Evolutionary conservation across 192 early-diverging fungal genomes (phyloP).

Genomic region (Coemansia sp.): DNA sequence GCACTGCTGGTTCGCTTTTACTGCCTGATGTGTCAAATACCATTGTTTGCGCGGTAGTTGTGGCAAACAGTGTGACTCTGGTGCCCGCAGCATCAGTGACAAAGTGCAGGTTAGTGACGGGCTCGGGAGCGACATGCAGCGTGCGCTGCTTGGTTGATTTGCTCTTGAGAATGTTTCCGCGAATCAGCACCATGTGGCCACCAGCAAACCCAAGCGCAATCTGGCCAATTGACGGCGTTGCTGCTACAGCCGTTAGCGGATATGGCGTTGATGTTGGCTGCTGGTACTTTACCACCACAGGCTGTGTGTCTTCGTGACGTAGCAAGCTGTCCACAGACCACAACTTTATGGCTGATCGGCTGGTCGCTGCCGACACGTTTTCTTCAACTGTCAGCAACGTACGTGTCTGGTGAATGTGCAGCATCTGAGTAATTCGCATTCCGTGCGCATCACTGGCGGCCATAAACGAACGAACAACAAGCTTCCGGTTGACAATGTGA

Average conservation of each 20-base stretch:
- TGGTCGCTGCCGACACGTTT: conserved; percentile 28
- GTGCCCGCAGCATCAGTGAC: conserved; percentile 21
- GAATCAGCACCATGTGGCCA: conserved; percentile 81
- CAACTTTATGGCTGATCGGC: conserved; percentile 40
- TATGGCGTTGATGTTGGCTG: conserved; percentile 39
- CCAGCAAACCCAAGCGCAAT: conserved; percentile 91
- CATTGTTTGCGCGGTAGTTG: conserved; percentile 39
- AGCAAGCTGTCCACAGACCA: conserved; percentile 51
- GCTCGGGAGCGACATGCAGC: conserved; percentile 81
- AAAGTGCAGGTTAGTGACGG: conserved; percentile 71
- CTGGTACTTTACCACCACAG: conserved; percentile 39
- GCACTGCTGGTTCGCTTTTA: conserved; percentile 42
- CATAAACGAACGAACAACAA: conserved; percentile 65
- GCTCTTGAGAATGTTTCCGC: conserved; percentile 79
- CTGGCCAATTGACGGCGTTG: conserved; percentile 72
- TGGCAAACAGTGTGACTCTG: conserved; percentile 33
- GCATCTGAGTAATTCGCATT: conserved; percentile 77
- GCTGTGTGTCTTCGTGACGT: conserved; percentile 39
- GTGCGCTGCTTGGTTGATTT: conserved; percentile 75
- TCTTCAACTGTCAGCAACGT: conserved; percentile 72
- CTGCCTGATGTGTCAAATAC: conserved; percentile 45
- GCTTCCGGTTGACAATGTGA: conserved; percentile 65
- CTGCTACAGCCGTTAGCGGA: conserved; percentile 47
- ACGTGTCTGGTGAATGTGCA: conserved; percentile 75
- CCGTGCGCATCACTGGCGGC: conserved; percentile 56